A percentile compares a stretch with the other conserved stretches of the same genome.
phyloP scores from a whole-genome alignment of 2,329 filamentous ascomycete genomes.

The Colletotrichum tofieldiae region DNA sequence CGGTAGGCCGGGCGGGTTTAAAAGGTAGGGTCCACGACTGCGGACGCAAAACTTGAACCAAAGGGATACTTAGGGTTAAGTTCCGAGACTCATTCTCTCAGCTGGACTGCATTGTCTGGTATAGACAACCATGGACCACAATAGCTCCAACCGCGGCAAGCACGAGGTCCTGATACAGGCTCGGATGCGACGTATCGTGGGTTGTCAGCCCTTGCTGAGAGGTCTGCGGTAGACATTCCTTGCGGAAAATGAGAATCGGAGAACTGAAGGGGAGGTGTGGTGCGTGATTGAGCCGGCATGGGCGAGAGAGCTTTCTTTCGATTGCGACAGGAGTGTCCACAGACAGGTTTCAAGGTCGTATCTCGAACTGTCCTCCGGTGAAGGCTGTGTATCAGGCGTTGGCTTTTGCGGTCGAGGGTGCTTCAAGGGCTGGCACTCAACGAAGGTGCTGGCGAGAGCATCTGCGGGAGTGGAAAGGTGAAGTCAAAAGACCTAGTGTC shows the following conservation, averaged over 20 bases:
- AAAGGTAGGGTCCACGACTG: slow-evolving; percentile 79
- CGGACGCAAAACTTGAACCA: slow-evolving; percentile 82
- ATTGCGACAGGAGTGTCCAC: slow-evolving; percentile 43
- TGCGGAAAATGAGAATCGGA: slow-evolving; percentile 81
- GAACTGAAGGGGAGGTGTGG: slow-evolving; percentile 85
- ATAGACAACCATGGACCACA: slow-evolving; percentile 55
- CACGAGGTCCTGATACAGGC: slow-evolving; percentile 72
- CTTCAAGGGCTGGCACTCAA: background rate
- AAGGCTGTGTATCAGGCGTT: slow-evolving; percentile 14
- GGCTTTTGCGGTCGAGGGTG: slow-evolving; percentile 2
- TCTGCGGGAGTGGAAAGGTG: background rate
- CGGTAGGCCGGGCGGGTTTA: slow-evolving; percentile 62
- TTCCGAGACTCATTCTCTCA: slow-evolving; percentile 82
- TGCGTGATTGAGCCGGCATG: slow-evolving; percentile 66
- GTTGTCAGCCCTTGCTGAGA: slow-evolving; percentile 54
- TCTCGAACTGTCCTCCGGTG: slow-evolving; percentile 48
- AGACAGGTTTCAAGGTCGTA: slow-evolving; percentile 48
- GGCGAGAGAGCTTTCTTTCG: slow-evolving; percentile 64
- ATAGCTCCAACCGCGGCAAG: slow-evolving; percentile 64
- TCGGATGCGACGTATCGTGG: slow-evolving; percentile 71
- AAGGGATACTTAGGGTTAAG: slow-evolving; percentile 93
- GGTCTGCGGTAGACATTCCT: slow-evolving; percentile 73
- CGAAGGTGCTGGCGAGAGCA: background rate
- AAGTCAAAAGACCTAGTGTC: background rate
- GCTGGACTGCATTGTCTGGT: slow-evolving; percentile 60